Conservation (phyloP, 2,329 filamentous ascomycete species). For the Beauveria scarabaeidicola region DNA sequence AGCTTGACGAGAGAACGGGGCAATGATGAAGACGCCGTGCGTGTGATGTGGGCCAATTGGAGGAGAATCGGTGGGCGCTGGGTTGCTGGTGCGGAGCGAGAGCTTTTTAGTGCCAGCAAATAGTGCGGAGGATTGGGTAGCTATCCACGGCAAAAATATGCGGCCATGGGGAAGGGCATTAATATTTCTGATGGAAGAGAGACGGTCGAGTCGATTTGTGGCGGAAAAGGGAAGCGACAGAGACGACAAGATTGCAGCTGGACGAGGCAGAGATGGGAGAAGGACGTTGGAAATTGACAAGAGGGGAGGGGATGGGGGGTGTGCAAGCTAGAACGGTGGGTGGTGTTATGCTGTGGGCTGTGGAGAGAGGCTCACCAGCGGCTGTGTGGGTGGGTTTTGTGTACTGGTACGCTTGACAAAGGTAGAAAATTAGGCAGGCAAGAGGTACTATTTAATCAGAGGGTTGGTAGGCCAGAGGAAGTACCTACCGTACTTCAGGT, state of each 20-base stretch:
- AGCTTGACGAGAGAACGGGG: neutral
- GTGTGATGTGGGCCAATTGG: slow-evolving; percentile 8
- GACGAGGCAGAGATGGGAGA: too few species aligned
- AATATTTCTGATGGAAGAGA: neutral
- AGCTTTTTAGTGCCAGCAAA: neutral
- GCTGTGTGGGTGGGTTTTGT: neutral
- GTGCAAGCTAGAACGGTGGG: neutral
- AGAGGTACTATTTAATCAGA: neutral
- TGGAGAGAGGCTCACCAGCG: neutral
- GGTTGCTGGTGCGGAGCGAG: slow-evolving; percentile 5
- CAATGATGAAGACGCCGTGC: slow-evolving; percentile 3
- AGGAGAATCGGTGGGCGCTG: slow-evolving; percentile 6
- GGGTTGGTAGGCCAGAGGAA: neutral
- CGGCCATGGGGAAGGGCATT: too few species aligned
- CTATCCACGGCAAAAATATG: neutral
- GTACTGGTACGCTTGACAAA: neutral
- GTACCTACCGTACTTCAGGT: too few species aligned
- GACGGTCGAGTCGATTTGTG: too few species aligned
- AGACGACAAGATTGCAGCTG: too few species aligned
- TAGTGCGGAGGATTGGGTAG: neutral
- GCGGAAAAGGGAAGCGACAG: too few species aligned
- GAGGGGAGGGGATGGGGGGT: neutral
- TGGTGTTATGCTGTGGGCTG: neutral
- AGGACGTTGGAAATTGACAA: neutral
- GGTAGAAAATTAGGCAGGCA: neutral